Evolutionary conservation across 306 rosid species (phyloP).

Genomic region (Quercus robur): DNA sequence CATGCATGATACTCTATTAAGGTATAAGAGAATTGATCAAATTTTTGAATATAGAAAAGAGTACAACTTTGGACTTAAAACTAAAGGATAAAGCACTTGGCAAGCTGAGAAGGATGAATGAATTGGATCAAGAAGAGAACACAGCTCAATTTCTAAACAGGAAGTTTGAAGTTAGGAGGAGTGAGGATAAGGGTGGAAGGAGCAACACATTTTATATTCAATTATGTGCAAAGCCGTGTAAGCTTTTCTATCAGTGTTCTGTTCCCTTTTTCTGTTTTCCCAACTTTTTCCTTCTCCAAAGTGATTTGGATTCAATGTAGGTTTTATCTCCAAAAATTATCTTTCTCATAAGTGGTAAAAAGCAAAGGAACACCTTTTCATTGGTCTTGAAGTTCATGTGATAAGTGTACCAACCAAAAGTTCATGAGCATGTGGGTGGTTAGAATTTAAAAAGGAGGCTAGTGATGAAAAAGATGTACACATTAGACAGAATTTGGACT

Average conservation of each 20-base stretch:
- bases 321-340: conserved; percentile 31
- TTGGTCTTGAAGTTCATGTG: conserved; percentile 26
- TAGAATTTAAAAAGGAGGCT: not conserved
- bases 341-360: conserved; percentile 30
- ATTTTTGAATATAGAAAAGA: not conserved
- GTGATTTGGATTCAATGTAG: conserved; percentile 36
- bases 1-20: conserved; percentile 54
- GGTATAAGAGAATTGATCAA: not conserved
- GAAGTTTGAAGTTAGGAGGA: conserved; percentile 11
- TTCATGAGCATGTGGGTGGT: conserved; percentile 16
- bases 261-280: conserved; percentile 13
- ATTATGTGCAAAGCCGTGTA: conserved; percentile 19
- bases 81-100: not conserved
- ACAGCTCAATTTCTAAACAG: conserved; percentile 21
- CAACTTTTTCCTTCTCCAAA: conserved; percentile 23
- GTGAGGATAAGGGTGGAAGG: conserved; percentile 5
- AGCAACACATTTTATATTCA: conserved; percentile 9
- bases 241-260: conserved; percentile 1
- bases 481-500: conserved; percentile 10
- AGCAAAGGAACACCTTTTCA: conserved; percentile 31
- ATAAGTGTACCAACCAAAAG: conserved; percentile 16
- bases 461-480: not conserved
- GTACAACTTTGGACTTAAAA: not conserved
- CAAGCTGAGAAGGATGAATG: not conserved
- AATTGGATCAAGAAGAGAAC: conserved; percentile 1